Evolutionary conservation across 208 protist species (phyloP).

Genomic region (Trypanosoma mega): DNA sequence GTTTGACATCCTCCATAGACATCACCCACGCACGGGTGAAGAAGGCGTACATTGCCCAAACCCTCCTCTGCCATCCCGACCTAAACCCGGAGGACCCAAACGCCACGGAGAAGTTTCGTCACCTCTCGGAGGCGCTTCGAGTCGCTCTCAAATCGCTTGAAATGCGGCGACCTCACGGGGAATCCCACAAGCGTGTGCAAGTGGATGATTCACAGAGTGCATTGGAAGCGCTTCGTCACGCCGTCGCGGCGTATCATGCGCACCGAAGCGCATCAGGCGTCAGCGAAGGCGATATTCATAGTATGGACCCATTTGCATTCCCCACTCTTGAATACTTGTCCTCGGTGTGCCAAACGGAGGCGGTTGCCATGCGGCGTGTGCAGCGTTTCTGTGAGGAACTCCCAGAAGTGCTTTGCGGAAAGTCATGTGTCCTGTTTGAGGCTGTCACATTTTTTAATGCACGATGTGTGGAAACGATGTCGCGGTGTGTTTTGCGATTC

Average conservation of each 20-base stretch:
- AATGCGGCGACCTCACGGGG: conserved; percentile 17
- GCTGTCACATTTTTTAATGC: conserved; percentile 79
- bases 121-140: conserved; percentile 70
- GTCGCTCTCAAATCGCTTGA: conserved; percentile 68
- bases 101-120: conserved; percentile 71
- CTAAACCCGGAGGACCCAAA: conserved; percentile 67
- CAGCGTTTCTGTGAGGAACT: conserved; percentile 64
- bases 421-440: conserved; percentile 72
- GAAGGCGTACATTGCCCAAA: conserved; percentile 78
- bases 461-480: conserved; percentile 65
- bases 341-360: conserved; percentile 67
- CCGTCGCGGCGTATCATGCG: conserved; percentile 51
- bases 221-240: conserved; percentile 53
- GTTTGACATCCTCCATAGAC: conserved; percentile 22
- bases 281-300: not conserved
- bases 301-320: conserved; percentile 35
- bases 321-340: conserved; percentile 75
- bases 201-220: conserved; percentile 51
- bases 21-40: conserved; percentile 60
- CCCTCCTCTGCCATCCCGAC: conserved; percentile 80
- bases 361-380: conserved; percentile 62
- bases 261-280: conserved; percentile 18
- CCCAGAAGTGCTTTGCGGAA: conserved; percentile 64
- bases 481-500: conserved; percentile 72
- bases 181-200: conserved; percentile 7